phyloP scores from a whole-genome alignment of 2,329 filamentous ascomycete species.

The Hypoxylon sp. region DNA sequence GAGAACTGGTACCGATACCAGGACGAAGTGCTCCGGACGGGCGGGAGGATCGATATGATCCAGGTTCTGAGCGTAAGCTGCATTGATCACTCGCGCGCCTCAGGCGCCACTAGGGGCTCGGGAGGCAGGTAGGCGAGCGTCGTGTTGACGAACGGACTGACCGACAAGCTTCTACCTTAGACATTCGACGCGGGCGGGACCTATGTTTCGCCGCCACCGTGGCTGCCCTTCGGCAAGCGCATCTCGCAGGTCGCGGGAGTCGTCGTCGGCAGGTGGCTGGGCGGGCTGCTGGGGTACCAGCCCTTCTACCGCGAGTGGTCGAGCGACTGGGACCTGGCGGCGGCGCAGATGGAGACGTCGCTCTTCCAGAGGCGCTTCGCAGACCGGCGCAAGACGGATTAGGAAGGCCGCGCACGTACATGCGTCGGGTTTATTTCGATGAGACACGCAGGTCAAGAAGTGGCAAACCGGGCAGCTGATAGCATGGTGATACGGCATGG shows the following conservation, averaged over 20 bases:
- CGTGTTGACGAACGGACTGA: too few relatives aligned
- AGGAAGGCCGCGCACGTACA: too few relatives aligned
- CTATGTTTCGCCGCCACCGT: constrained; percentile 20
- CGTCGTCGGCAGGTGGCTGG: constrained; percentile 30
- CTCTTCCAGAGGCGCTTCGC: too few relatives aligned
- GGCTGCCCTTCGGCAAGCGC: constrained; percentile 22
- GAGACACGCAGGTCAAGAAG: too few relatives aligned
- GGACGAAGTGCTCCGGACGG: constrained; percentile 12
- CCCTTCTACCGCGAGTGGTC: constrained; percentile 27
- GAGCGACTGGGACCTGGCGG: constrained; percentile 24
- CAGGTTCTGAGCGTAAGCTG: constrained; percentile 28
- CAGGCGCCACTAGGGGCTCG: too few relatives aligned
- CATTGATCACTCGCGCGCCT: neutral
- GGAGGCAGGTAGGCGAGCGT: too few relatives aligned
- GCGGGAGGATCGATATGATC: constrained; percentile 8
- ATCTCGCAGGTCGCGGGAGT: constrained; percentile 8
- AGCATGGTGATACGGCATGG: too few relatives aligned
- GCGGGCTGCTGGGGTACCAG: constrained; percentile 29
- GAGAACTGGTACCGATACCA: constrained; percentile 40
- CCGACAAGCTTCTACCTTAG: neutral
- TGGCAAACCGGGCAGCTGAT: too few relatives aligned
- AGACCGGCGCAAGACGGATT: too few relatives aligned
- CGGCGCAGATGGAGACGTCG: constrained; percentile 20
- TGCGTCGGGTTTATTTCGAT: too few relatives aligned
- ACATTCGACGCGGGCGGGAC: constrained; percentile 30